Evolutionary conservation across 2,329 filamentous ascomycete genomes (phyloP).

Genomic region (Botryotinia calthae): DNA sequence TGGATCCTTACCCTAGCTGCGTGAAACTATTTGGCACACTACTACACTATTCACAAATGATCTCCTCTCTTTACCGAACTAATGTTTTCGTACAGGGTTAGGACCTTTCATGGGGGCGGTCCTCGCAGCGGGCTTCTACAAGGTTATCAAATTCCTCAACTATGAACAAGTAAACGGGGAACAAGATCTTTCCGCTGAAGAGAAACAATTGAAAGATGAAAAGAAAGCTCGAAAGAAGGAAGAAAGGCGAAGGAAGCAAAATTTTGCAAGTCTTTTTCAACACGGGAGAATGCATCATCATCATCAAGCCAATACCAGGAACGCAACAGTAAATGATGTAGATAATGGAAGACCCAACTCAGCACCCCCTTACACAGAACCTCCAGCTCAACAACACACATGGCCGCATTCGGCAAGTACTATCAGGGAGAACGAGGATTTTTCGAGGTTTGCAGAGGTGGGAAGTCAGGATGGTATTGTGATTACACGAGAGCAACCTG

Average conservation of each 20-base stretch:
- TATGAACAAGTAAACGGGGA: slow-evolving; percentile 47
- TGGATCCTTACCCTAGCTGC: not conserved
- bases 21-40: not conserved
- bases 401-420: not conserved
- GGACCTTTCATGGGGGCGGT: slow-evolving; percentile 50
- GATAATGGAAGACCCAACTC: not conserved
- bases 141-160: slow-evolving; percentile 49
- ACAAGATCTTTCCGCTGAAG: slow-evolving; percentile 22
- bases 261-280: not conserved
- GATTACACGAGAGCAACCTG: not conserved
- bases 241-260: not conserved
- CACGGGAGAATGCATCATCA: not conserved
- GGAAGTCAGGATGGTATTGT: not conserved
- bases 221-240: not conserved
- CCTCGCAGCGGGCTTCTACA: slow-evolving; percentile 49
- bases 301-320: not conserved
- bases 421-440: not conserved
- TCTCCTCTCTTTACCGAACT: not conserved
- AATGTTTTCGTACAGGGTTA: slow-evolving; percentile 37
- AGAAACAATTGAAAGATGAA: not conserved
- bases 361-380: not conserved
- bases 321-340: not conserved
- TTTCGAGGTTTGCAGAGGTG: not conserved
- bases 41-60: not conserved
- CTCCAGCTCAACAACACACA: not conserved